These are phyloP conservation scores for Batkoa obscura DNA, from an alignment of 371 early-diverging fungal genomes.

Conservation along the genomic window DNA sequence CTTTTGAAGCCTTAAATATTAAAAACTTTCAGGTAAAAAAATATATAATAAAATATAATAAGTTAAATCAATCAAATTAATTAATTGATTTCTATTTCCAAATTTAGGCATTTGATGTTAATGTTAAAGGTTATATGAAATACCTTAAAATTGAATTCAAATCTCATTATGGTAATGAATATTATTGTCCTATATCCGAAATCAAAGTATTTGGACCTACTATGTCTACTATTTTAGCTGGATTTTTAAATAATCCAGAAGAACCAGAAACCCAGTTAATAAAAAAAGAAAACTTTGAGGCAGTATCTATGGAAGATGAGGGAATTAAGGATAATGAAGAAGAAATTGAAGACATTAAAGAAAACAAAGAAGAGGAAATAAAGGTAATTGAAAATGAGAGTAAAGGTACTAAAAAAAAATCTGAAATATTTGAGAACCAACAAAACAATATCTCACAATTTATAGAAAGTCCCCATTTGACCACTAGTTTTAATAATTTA, in stretches of 20 bases:
- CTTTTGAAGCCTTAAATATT: slow-evolving; percentile 63
- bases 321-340: not conserved
- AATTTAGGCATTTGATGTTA: slow-evolving; percentile 48
- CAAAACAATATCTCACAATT: too few species aligned
- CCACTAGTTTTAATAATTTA: too few species aligned
- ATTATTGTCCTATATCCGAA: slow-evolving; percentile 81
- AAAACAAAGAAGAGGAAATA: not conserved
- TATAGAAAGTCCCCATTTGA: too few species aligned
- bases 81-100: not conserved
- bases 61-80: too few species aligned
- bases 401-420: too few species aligned
- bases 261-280: slow-evolving; percentile 36
- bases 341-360: not conserved
- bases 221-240: slow-evolving; percentile 58
- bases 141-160: slow-evolving; percentile 76
- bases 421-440: too few species aligned
- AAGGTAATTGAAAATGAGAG: not conserved
- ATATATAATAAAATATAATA: not conserved
- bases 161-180: slow-evolving; percentile 77
- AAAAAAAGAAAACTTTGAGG: slow-evolving; percentile 14
- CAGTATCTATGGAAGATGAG: not conserved
- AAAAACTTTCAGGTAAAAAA: slow-evolving; percentile 55
- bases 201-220: slow-evolving; percentile 79
- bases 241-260: slow-evolving; percentile 32
- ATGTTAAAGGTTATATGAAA: slow-evolving; percentile 55